These are phyloP conservation scores for Phytophthora podocarpi DNA, from an alignment of 352 stramenopile species.

Conservation along the genomic window DNA sequence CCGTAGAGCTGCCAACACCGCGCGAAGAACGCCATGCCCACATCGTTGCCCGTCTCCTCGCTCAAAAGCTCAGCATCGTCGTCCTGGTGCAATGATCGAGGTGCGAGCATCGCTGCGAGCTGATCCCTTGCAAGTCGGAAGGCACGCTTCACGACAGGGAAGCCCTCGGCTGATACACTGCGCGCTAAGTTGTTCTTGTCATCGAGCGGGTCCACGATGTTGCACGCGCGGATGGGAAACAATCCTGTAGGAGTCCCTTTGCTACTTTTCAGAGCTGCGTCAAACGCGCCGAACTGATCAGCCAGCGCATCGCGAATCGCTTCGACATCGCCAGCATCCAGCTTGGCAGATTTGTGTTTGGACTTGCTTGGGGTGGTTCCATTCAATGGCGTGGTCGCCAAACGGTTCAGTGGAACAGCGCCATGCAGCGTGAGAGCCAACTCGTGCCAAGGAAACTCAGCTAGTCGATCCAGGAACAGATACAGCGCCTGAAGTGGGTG, in stretches of 20 bases:
- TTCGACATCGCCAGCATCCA: conserved; percentile 54
- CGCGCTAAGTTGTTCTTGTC: conserved; percentile 87
- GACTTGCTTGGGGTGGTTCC: conserved; percentile 16
- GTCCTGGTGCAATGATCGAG: conserved; percentile 20
- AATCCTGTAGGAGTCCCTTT: conserved; percentile 17
- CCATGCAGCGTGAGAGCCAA: conserved; percentile 83
- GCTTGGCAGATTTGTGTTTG: conserved; percentile 25
- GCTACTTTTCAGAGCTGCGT: conserved; percentile 33
- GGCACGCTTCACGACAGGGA: conserved; percentile 74
- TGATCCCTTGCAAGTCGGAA: conserved; percentile 67
- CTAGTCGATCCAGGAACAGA: conserved; percentile 86
- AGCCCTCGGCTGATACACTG: conserved; percentile 73
- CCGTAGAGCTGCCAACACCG: conserved; percentile 71
- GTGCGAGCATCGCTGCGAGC: conserved; percentile 43
- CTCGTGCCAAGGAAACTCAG: conserved; percentile 88
- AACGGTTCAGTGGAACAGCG: conserved; percentile 53
- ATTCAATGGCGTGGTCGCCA: conserved; percentile 52
- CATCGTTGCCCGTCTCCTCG: conserved; percentile 36
- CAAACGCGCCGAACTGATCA: conserved; percentile 67
- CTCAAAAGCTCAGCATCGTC: conserved; percentile 26
- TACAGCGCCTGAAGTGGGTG: conserved; percentile 86
- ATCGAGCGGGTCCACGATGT: conserved; percentile 90
- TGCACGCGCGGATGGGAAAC: conserved; percentile 85
- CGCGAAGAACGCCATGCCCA: conserved; percentile 50
- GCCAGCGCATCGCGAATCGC: conserved; percentile 49